Conservation (phyloP, 306 rosid genomes). For the Dicorynia guianensis region DNA sequence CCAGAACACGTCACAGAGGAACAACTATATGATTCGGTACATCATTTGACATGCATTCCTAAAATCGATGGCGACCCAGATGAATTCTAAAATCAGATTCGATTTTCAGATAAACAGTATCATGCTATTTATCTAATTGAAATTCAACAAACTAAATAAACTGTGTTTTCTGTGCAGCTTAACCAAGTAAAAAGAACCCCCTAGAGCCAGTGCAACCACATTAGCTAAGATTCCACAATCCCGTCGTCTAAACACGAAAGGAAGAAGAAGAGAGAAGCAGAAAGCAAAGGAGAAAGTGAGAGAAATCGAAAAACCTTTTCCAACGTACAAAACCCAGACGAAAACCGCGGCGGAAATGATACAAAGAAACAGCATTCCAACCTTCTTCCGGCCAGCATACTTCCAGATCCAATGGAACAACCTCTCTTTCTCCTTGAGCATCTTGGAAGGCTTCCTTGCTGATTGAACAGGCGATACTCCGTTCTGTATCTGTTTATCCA, state of each 20-base stretch:
- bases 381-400: conserved; percentile 78
- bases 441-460: conserved; percentile 71
- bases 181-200: neutral
- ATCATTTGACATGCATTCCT: neutral
- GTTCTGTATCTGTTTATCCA: conserved; percentile 72
- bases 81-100: neutral
- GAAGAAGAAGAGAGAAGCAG: neutral
- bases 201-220: neutral
- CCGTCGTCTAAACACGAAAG: neutral
- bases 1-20: neutral
- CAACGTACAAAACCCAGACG: conserved; percentile 76
- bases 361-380: conserved; percentile 89
- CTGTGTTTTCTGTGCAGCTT: neutral
- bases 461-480: conserved; percentile 57
- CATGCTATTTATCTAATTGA: neutral
- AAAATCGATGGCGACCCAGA: neutral
- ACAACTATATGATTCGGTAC: neutral
- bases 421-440: conserved; percentile 84
- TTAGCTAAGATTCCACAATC: conserved; percentile 1
- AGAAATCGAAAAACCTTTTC: conserved; percentile 62
- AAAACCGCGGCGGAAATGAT: conserved; percentile 77
- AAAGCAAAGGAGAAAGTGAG: neutral
- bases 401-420: conserved; percentile 79
- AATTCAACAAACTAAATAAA: neutral
- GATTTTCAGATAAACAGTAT: neutral